Evolutionary conservation across 768 basidiomycete genomes (phyloP).

Genomic region (Leccinum aurantiacum): DNA sequence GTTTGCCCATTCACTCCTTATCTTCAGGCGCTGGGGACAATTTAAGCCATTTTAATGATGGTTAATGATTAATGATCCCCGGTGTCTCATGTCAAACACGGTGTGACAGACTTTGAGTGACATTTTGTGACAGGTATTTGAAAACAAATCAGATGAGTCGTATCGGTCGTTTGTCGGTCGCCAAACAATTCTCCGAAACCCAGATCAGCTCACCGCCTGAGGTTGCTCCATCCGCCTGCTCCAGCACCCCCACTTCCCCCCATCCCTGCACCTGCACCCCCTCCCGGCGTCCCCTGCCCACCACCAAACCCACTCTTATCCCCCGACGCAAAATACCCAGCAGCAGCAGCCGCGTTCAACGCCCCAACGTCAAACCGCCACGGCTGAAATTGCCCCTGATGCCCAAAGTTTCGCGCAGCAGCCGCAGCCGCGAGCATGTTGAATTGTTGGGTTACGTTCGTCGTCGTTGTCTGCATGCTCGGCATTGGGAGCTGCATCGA

Average conservation of each 20-base stretch:
- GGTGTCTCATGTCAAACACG: too few relatives aligned
- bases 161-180: neutral
- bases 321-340: slow-evolving; percentile 19
- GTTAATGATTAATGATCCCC: too few relatives aligned
- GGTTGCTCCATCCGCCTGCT: neutral
- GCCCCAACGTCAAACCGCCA: slow-evolving; percentile 17
- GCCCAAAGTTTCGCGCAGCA: slow-evolving; percentile 25
- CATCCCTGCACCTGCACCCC: neutral
- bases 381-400: slow-evolving; percentile 23
- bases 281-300: slow-evolving; percentile 1
- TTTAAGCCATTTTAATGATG: too few relatives aligned
- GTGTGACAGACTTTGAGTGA: too few relatives aligned
- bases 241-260: slow-evolving; percentile 6
- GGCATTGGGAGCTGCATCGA: neutral
- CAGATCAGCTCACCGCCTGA: neutral
- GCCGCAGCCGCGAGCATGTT: slow-evolving; percentile 28
- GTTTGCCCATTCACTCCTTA: too few relatives aligned
- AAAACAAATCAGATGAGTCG: neutral
- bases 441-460: slow-evolving; percentile 22
- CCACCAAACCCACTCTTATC: slow-evolving; percentile 20
- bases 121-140: too few relatives aligned
- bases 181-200: neutral
- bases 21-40: too few relatives aligned
- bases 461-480: slow-evolving; percentile 4
- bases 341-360: slow-evolving; percentile 16